These are phyloP conservation scores for Lactarius psammicola DNA, from an alignment of 768 basidiomycete genomes.

Conservation along the genomic window DNA sequence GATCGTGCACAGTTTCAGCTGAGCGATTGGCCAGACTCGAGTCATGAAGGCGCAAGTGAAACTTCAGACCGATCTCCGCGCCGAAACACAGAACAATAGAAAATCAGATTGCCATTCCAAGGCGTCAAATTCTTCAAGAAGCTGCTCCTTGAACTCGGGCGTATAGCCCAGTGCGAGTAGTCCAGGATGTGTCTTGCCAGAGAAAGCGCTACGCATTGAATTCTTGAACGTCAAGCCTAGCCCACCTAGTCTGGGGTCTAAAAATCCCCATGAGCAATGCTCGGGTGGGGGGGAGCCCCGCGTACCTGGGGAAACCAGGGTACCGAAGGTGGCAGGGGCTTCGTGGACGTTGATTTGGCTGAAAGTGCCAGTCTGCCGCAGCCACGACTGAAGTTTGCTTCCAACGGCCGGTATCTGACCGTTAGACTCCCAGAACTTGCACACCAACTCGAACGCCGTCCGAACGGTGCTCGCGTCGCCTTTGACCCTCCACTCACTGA, in stretches of 20 bases:
- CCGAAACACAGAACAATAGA: conserved; percentile 11
- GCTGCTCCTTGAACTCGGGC: conserved; percentile 10
- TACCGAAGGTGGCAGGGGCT: conserved; percentile 1
- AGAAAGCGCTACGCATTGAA: conserved; percentile 4
- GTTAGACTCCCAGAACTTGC: conserved; percentile 16
- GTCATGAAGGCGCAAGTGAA: neutral
- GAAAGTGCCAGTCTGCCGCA: conserved; percentile 8
- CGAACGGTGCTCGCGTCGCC: conserved; percentile 10
- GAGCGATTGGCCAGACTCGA: neutral
- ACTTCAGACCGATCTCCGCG: conserved; percentile 12
- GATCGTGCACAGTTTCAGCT: neutral
- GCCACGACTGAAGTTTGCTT: conserved; percentile 1
- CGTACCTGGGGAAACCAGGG: neutral
- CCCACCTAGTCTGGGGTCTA: conserved; percentile 1
- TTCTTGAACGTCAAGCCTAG: neutral
- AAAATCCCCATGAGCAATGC: neutral
- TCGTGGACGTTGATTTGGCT: conserved; percentile 21
- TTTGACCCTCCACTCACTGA: conserved; percentile 1
- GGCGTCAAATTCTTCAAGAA: neutral
- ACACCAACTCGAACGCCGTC: neutral
- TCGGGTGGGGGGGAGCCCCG: neutral
- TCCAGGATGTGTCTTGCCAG: neutral
- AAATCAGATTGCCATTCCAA: conserved; percentile 7
- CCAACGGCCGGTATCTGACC: neutral
- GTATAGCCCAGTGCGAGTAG: conserved; percentile 7